Evolutionary conservation across 2,329 filamentous ascomycete genomes (phyloP).

Genomic region (Thelonectria olida): DNA sequence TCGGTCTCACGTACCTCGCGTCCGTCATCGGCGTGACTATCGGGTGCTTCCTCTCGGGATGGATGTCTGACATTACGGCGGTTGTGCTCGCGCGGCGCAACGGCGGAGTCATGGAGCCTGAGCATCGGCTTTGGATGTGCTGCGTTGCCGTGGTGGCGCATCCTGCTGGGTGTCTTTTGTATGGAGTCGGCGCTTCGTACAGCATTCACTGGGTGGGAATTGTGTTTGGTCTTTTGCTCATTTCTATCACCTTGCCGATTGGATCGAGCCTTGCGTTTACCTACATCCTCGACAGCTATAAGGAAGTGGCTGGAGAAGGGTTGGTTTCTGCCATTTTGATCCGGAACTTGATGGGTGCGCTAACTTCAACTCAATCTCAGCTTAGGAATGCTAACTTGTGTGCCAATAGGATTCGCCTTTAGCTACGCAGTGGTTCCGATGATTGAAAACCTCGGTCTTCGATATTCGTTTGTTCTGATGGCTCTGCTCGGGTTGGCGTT

Average conservation of each 20-base stretch:
- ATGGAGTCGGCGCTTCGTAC: constrained; percentile 33
- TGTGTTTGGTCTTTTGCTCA: constrained; percentile 33
- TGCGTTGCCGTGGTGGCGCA: constrained; percentile 32
- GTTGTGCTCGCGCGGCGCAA: constrained; percentile 33
- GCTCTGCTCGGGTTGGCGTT: constrained; percentile 27
- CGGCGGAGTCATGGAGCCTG: constrained; percentile 37
- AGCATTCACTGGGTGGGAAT: constrained; percentile 37
- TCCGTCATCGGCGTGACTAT: constrained; percentile 33
- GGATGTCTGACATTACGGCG: constrained; percentile 31
- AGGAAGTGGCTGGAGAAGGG: constrained; percentile 35
- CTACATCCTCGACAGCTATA: constrained; percentile 38
- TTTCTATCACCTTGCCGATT: constrained; percentile 34
- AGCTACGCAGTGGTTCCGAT: constrained; percentile 38
- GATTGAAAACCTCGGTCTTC: constrained; percentile 30
- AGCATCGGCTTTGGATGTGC: constrained; percentile 38
- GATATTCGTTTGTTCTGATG: constrained; percentile 33
- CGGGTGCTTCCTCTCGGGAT: constrained; percentile 34
- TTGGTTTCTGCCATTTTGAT: constrained; percentile 35
- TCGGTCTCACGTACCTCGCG: constrained; percentile 34
- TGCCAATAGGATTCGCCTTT: constrained; percentile 38
- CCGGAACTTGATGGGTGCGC: constrained; percentile 36
- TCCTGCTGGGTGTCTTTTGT: constrained; percentile 36
- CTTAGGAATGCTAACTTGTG: too few species aligned
- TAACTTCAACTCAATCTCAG: neutral
- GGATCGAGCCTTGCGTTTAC: constrained; percentile 34